phyloP scores from a whole-genome alignment of 306 rosid genomes.

The Quercus parvula region DNA sequence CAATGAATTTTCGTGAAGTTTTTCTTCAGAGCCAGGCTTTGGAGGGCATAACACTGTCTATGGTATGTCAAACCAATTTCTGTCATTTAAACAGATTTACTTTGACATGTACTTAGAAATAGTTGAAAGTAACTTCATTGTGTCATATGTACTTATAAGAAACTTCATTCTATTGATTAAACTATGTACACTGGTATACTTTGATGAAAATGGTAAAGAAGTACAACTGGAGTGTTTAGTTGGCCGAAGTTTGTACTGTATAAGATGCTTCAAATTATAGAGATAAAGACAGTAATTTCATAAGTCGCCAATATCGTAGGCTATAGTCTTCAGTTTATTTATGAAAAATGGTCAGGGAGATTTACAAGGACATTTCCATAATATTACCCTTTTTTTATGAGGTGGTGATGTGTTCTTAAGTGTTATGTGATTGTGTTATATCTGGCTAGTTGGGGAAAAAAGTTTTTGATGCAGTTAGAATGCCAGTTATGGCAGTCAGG shows the following conservation, averaged over 20 bases:
- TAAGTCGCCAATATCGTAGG: neutral
- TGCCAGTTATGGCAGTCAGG: neutral
- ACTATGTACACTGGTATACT: neutral
- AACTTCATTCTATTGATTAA: neutral
- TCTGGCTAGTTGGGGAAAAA: neutral
- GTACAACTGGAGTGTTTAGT: neutral
- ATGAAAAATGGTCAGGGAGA: neutral
- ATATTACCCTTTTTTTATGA: neutral
- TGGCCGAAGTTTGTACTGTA: neutral
- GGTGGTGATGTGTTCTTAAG: neutral
- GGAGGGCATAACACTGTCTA: slow-evolving; percentile 88
- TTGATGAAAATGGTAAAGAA: neutral
- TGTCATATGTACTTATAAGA: neutral
- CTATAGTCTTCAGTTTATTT: neutral
- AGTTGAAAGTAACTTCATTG: neutral
- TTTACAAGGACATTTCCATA: neutral
- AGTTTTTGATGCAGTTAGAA: neutral
- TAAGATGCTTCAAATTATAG: neutral
- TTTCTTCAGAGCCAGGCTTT: slow-evolving; percentile 96
- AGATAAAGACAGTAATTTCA: neutral
- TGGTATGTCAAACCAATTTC: slow-evolving; percentile 55
- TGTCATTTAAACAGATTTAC: slow-evolving; percentile 11
- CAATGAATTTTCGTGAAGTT: slow-evolving; percentile 79
- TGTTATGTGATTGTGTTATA: neutral
- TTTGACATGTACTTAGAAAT: neutral